Conservation (phyloP, 2,329 filamentous ascomycete species). For the Aspergillus chevalieri region DNA sequence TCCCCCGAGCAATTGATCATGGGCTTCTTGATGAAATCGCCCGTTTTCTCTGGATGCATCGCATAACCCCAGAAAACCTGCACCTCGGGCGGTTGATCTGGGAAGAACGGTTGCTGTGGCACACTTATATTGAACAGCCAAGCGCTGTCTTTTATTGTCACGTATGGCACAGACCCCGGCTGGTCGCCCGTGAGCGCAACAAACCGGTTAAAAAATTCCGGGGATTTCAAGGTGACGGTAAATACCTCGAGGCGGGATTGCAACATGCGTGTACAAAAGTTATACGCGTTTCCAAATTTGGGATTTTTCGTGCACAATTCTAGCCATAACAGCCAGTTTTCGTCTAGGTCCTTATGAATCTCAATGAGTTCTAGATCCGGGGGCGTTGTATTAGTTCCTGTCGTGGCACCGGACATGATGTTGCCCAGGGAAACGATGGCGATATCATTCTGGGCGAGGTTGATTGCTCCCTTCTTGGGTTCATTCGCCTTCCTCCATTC, state of each 20-base stretch:
- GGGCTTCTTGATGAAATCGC: conserved; percentile 35
- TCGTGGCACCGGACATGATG: conserved; percentile 30
- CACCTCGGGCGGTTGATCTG: conserved; percentile 27
- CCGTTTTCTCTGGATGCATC: conserved; percentile 31
- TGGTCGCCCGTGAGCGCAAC: conserved; percentile 24
- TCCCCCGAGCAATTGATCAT: conserved; percentile 37
- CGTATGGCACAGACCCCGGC: conserved; percentile 29
- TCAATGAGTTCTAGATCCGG: conserved; percentile 20
- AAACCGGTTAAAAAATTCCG: conserved; percentile 24
- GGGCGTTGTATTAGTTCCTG: conserved; percentile 27
- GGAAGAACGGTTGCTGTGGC: conserved; percentile 39
- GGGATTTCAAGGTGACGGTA: conserved; percentile 34
- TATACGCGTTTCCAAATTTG: conserved; percentile 36
- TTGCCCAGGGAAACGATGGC: conserved; percentile 37
- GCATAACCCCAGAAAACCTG: conserved; percentile 39
- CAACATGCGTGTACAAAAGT: conserved; percentile 33
- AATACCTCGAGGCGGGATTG: conserved; percentile 38
- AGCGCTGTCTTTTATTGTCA: conserved; percentile 34
- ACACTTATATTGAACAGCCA: conserved; percentile 40
- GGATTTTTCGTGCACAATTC: conserved; percentile 31
- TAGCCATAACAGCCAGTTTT: conserved; percentile 39
- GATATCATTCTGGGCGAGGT: conserved; percentile 28
- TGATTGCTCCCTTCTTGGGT: conserved; percentile 11
- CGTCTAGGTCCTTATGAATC: conserved; percentile 26
- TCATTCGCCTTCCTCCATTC: conserved; percentile 13